Conservation (phyloP, 768 basidiomycete species). For the Mycena leptocephala region DNA sequence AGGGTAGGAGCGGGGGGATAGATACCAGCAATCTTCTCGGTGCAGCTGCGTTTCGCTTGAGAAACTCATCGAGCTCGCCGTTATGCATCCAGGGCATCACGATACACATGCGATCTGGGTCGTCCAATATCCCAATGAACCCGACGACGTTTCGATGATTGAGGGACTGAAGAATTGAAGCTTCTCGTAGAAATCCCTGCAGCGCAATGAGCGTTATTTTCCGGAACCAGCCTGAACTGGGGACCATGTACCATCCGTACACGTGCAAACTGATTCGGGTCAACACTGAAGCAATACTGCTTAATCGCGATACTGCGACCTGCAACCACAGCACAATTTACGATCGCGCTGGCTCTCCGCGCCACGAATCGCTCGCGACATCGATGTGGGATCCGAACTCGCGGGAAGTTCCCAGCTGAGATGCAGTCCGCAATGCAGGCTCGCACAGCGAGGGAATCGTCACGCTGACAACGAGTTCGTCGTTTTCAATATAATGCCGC, state of each 20-base stretch:
- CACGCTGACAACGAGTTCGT: not conserved
- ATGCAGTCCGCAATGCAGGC: not conserved
- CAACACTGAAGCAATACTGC: not conserved
- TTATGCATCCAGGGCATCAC: not conserved
- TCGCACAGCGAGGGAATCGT: not conserved
- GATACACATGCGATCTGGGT: not conserved
- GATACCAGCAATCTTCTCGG: not conserved
- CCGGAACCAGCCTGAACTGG: not conserved
- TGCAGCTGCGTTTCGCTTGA: not conserved
- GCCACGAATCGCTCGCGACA: not conserved
- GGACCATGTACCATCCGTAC: not conserved
- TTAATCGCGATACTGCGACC: not conserved
- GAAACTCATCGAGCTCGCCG: not conserved
- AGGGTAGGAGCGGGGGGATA: not conserved
- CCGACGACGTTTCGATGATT: not conserved
- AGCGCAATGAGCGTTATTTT: not conserved
- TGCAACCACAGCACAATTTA: not conserved
- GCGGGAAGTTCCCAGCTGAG: not conserved
- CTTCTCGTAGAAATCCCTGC: not conserved
- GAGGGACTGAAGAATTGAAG: not conserved
- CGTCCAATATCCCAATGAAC: conserved; percentile 5
- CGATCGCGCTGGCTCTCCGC: not conserved
- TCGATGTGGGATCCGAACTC: not conserved
- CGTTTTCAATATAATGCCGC: not conserved
- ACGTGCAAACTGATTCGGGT: not conserved